Base-by-base conservation (phyloP, 176 grass and related monocot species). In the Lolium multiflorum region DNA sequence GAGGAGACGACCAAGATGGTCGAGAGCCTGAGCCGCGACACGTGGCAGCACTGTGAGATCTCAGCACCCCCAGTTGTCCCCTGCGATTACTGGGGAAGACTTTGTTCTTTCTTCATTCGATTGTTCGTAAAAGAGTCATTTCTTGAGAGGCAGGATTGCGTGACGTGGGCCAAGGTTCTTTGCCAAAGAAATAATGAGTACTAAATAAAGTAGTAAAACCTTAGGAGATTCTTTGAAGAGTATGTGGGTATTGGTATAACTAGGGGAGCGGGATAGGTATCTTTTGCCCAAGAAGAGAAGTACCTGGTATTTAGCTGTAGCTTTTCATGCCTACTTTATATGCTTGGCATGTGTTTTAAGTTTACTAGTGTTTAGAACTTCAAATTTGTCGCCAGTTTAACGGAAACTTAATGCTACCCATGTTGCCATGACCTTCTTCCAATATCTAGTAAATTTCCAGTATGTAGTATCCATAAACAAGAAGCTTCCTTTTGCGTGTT, bases 41-140 rank as follows among this genome's bases (percentile, higher is more conserved):
- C 94, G 60, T 97, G 94, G 94, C 94, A 97, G 64, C 94, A 97
- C 82, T 93, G 94, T 96, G 77, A 89, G 91, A 91, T 92, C 77
- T 81, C 65, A 37, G n/a, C 38, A 17, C 41, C 73, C 73, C 14
- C 20, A 82, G 31, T n/a, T 43, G 39, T 0, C 41, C 41, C 11
- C 35, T 41, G 25, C 18, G 11, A 31, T 65, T 71, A 22, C 25
- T 49, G 6, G 3, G 28, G 71, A 37, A 61, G 43, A 21, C 41
- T 78, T 70, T 6, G 58, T 49, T 82, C 4, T 69, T 70, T 5
- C 5, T 79, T 85, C 10, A 10, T 65, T 15, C 31, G 12, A 28
- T 31, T 18, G n/a, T 49, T 82, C 47, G 26, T 7, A 43, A 39
- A 9, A 47, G 86, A 78, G 88, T 83, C 86, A 61, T 88, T 86